A percentile compares a stretch with the other conserved stretches of the same genome.
phyloP scores from a whole-genome alignment of 139 green algal species.

The Diplosphaera chodatii region DNA sequence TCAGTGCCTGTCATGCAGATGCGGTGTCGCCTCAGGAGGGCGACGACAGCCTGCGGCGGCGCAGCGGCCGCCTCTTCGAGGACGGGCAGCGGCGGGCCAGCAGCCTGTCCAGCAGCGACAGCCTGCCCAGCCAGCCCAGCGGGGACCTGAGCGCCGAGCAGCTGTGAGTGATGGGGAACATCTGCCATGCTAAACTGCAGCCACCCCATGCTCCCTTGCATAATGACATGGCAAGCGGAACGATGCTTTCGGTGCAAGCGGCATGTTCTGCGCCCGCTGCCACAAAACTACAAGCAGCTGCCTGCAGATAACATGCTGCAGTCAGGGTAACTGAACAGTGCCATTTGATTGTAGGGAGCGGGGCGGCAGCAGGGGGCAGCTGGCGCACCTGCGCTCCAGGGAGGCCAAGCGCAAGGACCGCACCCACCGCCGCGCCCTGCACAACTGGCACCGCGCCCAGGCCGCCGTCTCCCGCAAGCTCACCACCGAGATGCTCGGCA shows the following conservation, averaged over 20 bases:
- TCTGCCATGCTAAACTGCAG: too few relatives aligned
- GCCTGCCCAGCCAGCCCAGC: not conserved
- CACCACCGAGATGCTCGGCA: constrained; percentile 18
- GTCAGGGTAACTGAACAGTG: too few relatives aligned
- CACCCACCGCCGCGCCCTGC: constrained; percentile 1
- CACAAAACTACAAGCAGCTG: too few relatives aligned
- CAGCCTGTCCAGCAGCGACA: not conserved
- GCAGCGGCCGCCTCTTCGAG: not conserved
- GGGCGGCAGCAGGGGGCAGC: not conserved
- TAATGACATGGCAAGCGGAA: too few relatives aligned
- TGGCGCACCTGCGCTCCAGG: not conserved
- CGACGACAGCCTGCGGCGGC: not conserved
- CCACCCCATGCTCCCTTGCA: too few relatives aligned
- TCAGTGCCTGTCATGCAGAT: too few relatives aligned
- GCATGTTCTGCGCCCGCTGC: too few relatives aligned
- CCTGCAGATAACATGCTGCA: too few relatives aligned
- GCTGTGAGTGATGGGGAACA: too few relatives aligned
- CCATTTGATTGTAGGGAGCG: not conserved
- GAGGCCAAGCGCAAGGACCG: not conserved
- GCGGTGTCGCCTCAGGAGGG: too few relatives aligned
- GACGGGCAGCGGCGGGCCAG: not conserved
- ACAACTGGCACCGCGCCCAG: constrained; percentile 20
- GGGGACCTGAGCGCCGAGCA: not conserved
- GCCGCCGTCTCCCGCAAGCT: constrained; percentile 16
- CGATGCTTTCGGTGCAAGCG: too few relatives aligned